Evolutionary conservation across 2,329 filamentous ascomycete species (phyloP).

Genomic region (Aspergillus transmontanensis): DNA sequence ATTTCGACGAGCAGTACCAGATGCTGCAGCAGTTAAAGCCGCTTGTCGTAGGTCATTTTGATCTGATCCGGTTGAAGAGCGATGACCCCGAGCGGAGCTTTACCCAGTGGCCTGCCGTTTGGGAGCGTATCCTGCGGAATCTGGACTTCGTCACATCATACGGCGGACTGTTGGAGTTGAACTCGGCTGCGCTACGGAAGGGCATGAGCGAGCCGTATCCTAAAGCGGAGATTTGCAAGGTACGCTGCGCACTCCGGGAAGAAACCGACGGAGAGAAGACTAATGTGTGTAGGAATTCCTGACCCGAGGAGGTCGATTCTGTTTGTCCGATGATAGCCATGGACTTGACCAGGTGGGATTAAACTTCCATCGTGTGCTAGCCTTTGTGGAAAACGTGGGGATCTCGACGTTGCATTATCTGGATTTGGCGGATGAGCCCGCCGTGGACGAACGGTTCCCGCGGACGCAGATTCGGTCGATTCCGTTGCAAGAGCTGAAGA

Average conservation of each 20-base stretch:
- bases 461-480: constrained; percentile 35
- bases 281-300: constrained; percentile 68
- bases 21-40: constrained; percentile 77
- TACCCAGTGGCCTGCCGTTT: constrained; percentile 63
- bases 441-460: constrained; percentile 41
- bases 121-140: constrained; percentile 74
- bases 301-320: constrained; percentile 75
- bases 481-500: constrained; percentile 37
- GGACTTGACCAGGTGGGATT: constrained; percentile 83
- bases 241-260: neutral
- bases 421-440: constrained; percentile 27
- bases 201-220: constrained; percentile 91
- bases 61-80: constrained; percentile 82
- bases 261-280: neutral
- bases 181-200: constrained; percentile 84
- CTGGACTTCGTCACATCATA: constrained; percentile 70
- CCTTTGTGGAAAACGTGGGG: constrained; percentile 63
- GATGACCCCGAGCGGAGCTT: constrained; percentile 67
- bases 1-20: constrained; percentile 83
- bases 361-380: constrained; percentile 72
- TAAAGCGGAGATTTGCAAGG: constrained; percentile 71
- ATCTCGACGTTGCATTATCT: constrained; percentile 44
- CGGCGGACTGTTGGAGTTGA: constrained; percentile 84
- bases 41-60: constrained; percentile 87
- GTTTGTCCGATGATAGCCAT: constrained; percentile 93